A percentile compares a stretch with the other conserved stretches of the same genome.
Conservation (phyloP, 2,329 filamentous ascomycete species). For the Sclerotinia subarctica region DNA sequence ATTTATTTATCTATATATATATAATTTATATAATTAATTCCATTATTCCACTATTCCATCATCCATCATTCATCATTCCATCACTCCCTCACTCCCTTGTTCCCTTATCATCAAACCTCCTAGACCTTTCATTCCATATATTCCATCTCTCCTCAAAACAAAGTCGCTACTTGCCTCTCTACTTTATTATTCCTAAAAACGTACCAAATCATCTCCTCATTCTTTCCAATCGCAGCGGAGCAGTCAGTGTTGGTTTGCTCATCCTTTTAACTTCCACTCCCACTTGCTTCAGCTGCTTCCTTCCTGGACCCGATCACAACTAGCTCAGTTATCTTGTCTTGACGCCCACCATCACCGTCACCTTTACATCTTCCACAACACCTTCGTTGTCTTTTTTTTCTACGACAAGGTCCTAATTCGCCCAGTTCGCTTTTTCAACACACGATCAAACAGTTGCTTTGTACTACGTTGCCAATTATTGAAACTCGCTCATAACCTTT, state of each 20-base stretch:
- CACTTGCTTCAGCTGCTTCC: background rate
- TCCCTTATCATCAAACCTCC: background rate
- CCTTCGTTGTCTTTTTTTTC: conserved; percentile 26
- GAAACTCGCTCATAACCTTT: conserved; percentile 33
- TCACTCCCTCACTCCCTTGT: background rate
- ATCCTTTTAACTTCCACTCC: background rate
- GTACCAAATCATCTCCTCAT: no score
- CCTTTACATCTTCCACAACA: conserved; percentile 27
- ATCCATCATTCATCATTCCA: background rate
- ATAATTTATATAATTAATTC: background rate
- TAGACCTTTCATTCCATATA: conserved; percentile 12
- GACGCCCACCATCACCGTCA: conserved; percentile 24
- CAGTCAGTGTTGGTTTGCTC: background rate
- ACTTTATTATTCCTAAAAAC: background rate
- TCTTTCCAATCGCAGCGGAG: conserved; percentile 1
- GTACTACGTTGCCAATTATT: conserved; percentile 30
- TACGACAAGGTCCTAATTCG: conserved; percentile 31
- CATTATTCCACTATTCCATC: background rate
- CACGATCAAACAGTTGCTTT: conserved; percentile 30
- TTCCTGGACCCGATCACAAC: conserved; percentile 14
- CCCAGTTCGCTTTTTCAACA: conserved; percentile 24
- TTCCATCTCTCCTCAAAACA: background rate
- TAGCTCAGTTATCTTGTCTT: conserved; percentile 7
- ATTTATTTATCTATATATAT: no score
- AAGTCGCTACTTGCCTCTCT: background rate